Conservation (phyloP, 768 basidiomycete genomes). For the Phanerochaete carnosa region DNA sequence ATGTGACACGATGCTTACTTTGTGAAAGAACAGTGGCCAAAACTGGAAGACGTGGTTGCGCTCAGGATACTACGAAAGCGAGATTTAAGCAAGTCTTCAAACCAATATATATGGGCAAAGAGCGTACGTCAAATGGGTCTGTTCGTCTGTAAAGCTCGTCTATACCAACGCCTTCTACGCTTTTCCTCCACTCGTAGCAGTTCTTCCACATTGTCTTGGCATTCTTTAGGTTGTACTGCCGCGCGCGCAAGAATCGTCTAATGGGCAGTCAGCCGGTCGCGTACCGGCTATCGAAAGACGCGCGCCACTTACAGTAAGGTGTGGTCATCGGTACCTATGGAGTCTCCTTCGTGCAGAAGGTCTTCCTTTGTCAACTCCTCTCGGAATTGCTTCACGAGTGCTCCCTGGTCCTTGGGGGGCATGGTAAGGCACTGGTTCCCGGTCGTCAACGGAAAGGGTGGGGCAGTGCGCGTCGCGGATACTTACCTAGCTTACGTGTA, state of each 20-base stretch:
- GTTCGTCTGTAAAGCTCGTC: conserved; percentile 58
- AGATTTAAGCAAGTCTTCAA: background rate
- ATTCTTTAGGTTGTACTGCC: conserved; percentile 56
- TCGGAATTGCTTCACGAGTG: conserved; percentile 45
- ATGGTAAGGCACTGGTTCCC: conserved; percentile 6
- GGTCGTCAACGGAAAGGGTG: background rate
- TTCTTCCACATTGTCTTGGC: conserved; percentile 64
- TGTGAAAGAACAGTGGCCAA: conserved; percentile 81
- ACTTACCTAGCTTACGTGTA: background rate
- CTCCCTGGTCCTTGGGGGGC: conserved; percentile 32
- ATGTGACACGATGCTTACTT: conserved; percentile 33
- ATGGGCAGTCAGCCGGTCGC: background rate
- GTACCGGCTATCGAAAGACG: background rate
- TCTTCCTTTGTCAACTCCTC: conserved; percentile 48
- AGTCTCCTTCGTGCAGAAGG: conserved; percentile 49
- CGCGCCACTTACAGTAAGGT: conserved; percentile 47
- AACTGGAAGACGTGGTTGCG: conserved; percentile 66
- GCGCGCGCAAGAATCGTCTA: conserved; percentile 77
- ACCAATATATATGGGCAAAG: background rate
- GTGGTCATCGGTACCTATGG: conserved; percentile 54
- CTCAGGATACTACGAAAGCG: conserved; percentile 54
- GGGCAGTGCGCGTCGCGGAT: background rate
- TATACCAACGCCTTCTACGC: conserved; percentile 60
- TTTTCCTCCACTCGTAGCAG: conserved; percentile 67
- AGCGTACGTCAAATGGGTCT: conserved; percentile 69